Base-by-base conservation (phyloP, 495 filamentous ascomycete genomes). In the Baudoinia panamericana region DNA sequence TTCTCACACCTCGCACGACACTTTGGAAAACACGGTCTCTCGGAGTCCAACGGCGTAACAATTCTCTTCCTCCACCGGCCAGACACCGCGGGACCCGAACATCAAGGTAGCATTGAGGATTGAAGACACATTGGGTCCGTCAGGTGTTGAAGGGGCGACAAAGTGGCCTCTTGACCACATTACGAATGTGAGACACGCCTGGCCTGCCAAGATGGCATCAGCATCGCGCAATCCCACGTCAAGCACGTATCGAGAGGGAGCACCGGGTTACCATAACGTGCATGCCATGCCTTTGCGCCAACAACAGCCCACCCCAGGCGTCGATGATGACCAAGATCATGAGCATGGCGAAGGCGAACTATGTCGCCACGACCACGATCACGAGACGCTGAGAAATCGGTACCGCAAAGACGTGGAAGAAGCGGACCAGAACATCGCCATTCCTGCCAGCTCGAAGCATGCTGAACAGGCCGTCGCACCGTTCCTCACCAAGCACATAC, bases 401-500 rank as follows among this genome's bases (percentile, higher is more conserved):
- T 41, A 53, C 28, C 36, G 39, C 1, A 27, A 30, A 15, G 51
- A 45, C 22, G 36, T 42, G 5, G 51, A 41, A 7, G 34, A 39
- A 23, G 42, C 10, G 1, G 45, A 44, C 11, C 35, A 38, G 19
- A 52, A 43, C 21, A 55, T 52, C 21, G 23, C 52, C 29, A 52
- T 52, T 11, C 31, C 49, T 0, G 28, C 39, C 9, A 45, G 32
- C 42, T 36, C 47, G 16, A 71, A 66, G 45, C 58, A 72, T 12
- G 70, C 64, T 9, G 65, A 47, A 27, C 57, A 71, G 28, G 74
- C 64, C 33, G 72, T 93, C 30, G 78, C 78, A 3, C 85, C 87
- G 0, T 93, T 93, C 52, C 70, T 95, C 31, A 73, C 75, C 37
- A 78, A 80, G 58, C 83, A 95, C 50, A 87, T 93, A 5, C 86